phyloP scores from a whole-genome alignment of 2,329 filamentous ascomycete species.

The Dendrostoma leiphaemia region DNA sequence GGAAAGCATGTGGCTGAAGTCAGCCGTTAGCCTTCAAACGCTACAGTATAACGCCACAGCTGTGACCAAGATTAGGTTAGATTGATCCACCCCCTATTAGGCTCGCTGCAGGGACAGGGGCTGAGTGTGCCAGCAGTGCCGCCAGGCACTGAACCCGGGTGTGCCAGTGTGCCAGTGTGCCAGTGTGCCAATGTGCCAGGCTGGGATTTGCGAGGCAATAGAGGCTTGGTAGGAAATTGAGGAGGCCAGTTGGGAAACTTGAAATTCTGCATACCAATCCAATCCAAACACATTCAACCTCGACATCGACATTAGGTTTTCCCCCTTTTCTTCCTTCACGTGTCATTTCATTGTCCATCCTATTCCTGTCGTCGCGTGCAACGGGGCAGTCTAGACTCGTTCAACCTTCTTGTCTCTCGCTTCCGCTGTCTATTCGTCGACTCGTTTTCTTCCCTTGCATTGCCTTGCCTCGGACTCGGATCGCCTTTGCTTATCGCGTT shows the following conservation, averaged over 20 bases:
- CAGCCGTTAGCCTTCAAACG: background rate
- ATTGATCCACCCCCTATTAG: background rate
- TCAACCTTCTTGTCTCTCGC: constrained; percentile 18
- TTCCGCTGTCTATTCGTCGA: constrained; percentile 9
- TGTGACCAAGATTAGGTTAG: background rate
- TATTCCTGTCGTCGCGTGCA: background rate
- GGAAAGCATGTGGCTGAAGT: constrained; percentile 5
- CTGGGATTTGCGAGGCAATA: too few species aligned
- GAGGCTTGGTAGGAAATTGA: background rate
- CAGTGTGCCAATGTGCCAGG: too few species aligned
- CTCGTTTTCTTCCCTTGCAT: background rate
- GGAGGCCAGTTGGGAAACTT: background rate
- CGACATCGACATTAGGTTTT: background rate
- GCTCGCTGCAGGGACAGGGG: too few species aligned
- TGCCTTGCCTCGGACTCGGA: too few species aligned
- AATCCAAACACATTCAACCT: background rate
- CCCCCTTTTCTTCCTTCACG: background rate
- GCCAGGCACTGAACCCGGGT: too few species aligned
- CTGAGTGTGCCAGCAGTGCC: too few species aligned
- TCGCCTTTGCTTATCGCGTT: constrained; percentile 16
- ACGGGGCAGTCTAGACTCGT: background rate
- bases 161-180: too few species aligned
- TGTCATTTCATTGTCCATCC: background rate
- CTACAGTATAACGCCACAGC: background rate
- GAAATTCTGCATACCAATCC: background rate